Base-by-base conservation (phyloP, 257 asterid genomes). In the Penstemon eatonii region DNA sequence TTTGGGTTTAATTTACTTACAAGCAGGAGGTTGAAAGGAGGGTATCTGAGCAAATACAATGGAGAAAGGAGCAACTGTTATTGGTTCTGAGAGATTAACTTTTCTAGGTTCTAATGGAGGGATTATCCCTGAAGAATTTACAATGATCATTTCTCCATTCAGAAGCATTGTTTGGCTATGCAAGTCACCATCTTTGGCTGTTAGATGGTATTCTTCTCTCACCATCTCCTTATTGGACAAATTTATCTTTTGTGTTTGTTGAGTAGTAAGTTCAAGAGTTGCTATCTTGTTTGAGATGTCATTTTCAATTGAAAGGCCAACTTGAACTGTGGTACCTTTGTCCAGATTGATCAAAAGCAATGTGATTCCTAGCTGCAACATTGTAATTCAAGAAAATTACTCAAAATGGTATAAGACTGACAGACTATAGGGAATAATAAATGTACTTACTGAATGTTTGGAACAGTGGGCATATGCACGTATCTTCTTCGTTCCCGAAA, bases 391-490 rank as follows among this genome's bases (percentile, higher is more conserved):
- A 37, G 38, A 42, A 43, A n/a, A 8, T 12, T n/a, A 49, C 37
- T 44, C 15, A 42, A 4, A 49, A 8, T 39, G 36, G 11, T 2
- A 11, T 64, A 6, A 10, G 47, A 39, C 13, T 18, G 41, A 68
- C 13, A 37, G 41, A 68, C 54, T 44, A 8, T 0, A 50, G 18
- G 2, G 18, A 54, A 39, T 18, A 62, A 63, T 44, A 12, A 56
- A 6, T 70, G 7, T 66, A 70, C 96, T 83, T 74, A 88, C 98
- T 37, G 89, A 72, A 8, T 57, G 70, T 80, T 86, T 90, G 13
- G 98, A 81, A 81, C 97, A 92, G 71, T 89, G 97, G 44, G 93
- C 80, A 52, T 89, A 90, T 44, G 89, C 84, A 13, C 98, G 95
- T 33, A 89, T 76, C 61, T 76, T 82, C 0, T 81, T 82, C 3